phyloP scores from a whole-genome alignment of 106 monocot species.

The Iris macrosiphon region DNA sequence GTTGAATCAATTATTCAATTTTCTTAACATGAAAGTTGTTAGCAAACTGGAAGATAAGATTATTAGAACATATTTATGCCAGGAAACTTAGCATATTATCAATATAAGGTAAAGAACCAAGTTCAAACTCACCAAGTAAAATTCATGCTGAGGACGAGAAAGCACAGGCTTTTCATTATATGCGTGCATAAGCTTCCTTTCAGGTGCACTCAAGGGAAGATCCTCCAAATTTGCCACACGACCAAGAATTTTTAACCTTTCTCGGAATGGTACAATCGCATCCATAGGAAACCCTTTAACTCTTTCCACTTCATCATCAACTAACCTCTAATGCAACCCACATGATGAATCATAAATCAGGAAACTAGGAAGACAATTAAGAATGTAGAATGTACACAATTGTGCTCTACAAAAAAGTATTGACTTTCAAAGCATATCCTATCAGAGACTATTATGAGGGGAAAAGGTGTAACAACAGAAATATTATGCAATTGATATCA shows the following conservation, averaged over 20 bases:
- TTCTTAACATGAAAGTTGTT: too few species aligned
- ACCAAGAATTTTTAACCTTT: conserved; percentile 90
- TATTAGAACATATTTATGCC: neutral
- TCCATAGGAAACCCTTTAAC: conserved; percentile 93
- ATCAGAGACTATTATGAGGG: too few species aligned
- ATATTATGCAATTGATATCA: too few species aligned
- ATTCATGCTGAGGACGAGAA: conserved; percentile 96
- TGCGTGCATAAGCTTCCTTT: conserved; percentile 91
- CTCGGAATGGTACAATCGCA: conserved; percentile 64
- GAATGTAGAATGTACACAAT: too few species aligned
- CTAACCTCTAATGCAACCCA: too few species aligned
- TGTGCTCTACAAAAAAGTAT: too few species aligned
- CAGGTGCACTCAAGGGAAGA: conserved; percentile 76
- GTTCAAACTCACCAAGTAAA: conserved; percentile 55
- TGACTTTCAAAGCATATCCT: too few species aligned
- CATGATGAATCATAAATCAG: too few species aligned
- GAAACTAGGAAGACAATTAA: too few species aligned
- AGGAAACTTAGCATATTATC: neutral
- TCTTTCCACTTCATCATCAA: conserved; percentile 85
- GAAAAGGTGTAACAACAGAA: too few species aligned
- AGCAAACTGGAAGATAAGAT: neutral
- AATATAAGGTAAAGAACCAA: neutral
- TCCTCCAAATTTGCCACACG: conserved; percentile 75
- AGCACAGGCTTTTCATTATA: conserved; percentile 99
- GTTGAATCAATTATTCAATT: too few species aligned